phyloP scores from a whole-genome alignment of 257 asterid species.

The Nicotiana attenuata region DNA sequence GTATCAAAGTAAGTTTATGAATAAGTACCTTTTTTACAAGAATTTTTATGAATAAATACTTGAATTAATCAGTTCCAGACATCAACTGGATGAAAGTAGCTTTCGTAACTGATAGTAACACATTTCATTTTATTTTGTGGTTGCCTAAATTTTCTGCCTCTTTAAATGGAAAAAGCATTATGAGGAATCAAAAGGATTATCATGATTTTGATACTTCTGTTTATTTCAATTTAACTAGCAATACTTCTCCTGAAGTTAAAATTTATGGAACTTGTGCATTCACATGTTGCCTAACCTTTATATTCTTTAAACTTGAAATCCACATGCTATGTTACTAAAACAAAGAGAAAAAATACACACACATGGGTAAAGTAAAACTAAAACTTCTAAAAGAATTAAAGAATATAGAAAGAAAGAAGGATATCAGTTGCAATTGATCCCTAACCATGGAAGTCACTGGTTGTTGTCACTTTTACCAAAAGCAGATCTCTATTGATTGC shows the following conservation, averaged over 20 bases:
- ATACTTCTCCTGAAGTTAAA: neutral
- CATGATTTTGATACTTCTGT: neutral
- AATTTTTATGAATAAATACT: neutral
- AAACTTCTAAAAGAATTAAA: neutral
- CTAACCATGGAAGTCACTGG: neutral
- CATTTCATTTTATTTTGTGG: neutral
- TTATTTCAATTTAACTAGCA: neutral
- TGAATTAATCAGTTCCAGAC: neutral
- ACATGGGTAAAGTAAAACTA: neutral
- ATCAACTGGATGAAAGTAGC: neutral
- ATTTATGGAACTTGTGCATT: neutral
- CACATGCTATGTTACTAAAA: neutral
- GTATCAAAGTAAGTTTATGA: neutral
- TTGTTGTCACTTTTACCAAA: neutral
- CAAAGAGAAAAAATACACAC: neutral
- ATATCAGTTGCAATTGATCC: neutral
- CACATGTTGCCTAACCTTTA: neutral
- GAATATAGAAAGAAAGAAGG: neutral
- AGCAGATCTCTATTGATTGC: neutral
- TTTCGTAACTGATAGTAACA: neutral
- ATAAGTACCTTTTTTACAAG: too few relatives aligned
- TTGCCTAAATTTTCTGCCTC: too few relatives aligned
- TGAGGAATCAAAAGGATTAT: neutral
- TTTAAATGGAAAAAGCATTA: too few relatives aligned
- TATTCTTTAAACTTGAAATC: neutral